Conservation (phyloP, 1,284 basidiomycete species). For the Boletellus sp. region DNA sequence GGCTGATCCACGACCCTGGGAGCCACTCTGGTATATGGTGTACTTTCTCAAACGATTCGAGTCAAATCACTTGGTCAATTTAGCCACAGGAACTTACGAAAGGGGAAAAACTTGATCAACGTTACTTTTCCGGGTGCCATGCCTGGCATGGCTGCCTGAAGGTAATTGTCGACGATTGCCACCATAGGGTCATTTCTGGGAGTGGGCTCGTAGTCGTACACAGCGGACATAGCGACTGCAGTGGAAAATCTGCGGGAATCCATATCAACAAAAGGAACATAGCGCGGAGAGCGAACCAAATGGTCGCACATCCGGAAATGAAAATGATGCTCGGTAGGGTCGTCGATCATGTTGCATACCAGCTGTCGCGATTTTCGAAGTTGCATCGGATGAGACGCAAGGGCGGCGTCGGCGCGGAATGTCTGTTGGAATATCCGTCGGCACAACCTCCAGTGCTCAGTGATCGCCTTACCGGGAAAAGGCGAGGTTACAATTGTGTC, state of each 20-base stretch:
- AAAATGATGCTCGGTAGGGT: constrained; percentile 1
- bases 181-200: constrained; percentile 12
- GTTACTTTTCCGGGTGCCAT: background rate
- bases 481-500: background rate
- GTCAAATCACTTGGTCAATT: too few species aligned
- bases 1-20: constrained; percentile 13
- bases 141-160: background rate
- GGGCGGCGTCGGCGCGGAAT: background rate
- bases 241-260: constrained; percentile 7
- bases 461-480: background rate
- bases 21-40: constrained; percentile 17
- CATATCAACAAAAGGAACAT: background rate
- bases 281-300: background rate
- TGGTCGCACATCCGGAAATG: constrained; percentile 4
- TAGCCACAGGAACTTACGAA: constrained; percentile 10
- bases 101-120: constrained; percentile 15
- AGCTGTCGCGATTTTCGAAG: background rate
- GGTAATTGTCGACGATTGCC: constrained; percentile 2
- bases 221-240: constrained; percentile 12
- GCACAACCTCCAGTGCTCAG: constrained; percentile 3
- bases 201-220: constrained; percentile 16
- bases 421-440: background rate
- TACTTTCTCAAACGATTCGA: constrained; percentile 6
- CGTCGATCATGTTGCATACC: constrained; percentile 2
- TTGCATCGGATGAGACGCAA: background rate